Evolutionary conservation across 805 yeast genomes (phyloP).

Genomic region (Nakazawaea molendinolei): DNA sequence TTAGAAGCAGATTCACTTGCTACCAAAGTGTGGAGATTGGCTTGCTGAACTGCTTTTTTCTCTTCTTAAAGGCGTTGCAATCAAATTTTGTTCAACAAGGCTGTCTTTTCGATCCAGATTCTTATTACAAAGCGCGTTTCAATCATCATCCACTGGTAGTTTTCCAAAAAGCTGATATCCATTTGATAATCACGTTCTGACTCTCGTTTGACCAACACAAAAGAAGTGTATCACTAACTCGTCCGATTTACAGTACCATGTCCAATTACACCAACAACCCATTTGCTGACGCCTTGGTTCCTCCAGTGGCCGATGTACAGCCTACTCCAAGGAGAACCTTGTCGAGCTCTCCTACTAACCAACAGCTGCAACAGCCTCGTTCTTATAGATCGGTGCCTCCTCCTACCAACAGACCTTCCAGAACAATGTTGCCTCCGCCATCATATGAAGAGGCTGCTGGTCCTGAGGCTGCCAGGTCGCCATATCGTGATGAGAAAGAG

Average conservation of each 20-base stretch:
- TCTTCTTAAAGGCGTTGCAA: no score
- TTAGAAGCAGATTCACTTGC: no score
- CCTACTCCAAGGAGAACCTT: slow-evolving; percentile 23
- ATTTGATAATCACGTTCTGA: no score
- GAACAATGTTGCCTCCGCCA: slow-evolving; percentile 47
- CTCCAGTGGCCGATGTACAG: slow-evolving; percentile 11
- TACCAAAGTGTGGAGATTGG: no score
- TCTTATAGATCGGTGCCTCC: slow-evolving; percentile 14
- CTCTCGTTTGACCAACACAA: no score
- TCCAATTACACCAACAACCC: slow-evolving; percentile 41
- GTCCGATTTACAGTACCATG: slow-evolving; percentile 4
- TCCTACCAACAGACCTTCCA: slow-evolving; percentile 11
- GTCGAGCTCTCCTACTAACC: slow-evolving; percentile 29
- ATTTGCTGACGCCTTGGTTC: slow-evolving; percentile 41
- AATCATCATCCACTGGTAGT: no score
- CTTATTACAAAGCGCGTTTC: no score
- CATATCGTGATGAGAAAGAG: slow-evolving; percentile 51
- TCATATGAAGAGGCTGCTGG: slow-evolving; percentile 67
- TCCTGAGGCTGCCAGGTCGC: slow-evolving; percentile 30
- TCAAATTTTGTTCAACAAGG: no score
- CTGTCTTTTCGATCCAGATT: no score
- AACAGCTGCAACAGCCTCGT: slow-evolving; percentile 14
- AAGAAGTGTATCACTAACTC: no score
- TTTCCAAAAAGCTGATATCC: no score
- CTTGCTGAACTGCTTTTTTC: no score